Conservation (phyloP, 192 early-diverging fungal species). For the Coemansia aciculifera region DNA sequence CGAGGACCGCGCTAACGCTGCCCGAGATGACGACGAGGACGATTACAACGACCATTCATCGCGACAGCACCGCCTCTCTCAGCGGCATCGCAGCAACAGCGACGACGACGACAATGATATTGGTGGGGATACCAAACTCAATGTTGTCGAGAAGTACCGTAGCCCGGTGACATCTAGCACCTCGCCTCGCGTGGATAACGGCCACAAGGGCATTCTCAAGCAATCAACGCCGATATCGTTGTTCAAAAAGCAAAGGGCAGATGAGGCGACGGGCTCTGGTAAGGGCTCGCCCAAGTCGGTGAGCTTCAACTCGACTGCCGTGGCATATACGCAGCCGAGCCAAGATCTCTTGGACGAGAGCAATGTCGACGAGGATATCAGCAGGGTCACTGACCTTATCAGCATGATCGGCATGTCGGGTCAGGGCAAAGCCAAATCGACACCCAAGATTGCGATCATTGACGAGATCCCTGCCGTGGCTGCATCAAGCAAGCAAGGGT, state of each 20-base stretch:
- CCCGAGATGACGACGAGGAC: slow-evolving; percentile 50
- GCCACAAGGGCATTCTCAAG: slow-evolving; percentile 36
- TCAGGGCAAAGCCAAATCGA: background rate
- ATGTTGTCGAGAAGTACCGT: slow-evolving; percentile 15
- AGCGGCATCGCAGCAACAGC: background rate
- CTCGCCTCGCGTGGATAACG: background rate
- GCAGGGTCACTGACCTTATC: slow-evolving; percentile 13
- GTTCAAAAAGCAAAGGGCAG: slow-evolving; percentile 3
- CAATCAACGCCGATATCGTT: background rate
- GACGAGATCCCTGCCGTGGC: background rate
- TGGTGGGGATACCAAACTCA: slow-evolving; percentile 9
- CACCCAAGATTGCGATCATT: slow-evolving; percentile 6
- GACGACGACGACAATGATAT: background rate
- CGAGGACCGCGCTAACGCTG: slow-evolving; percentile 40
- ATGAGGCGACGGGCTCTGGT: background rate
- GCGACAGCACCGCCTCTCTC: background rate
- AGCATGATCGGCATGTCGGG: slow-evolving; percentile 8
- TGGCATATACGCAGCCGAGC: slow-evolving; percentile 9
- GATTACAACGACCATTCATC: slow-evolving; percentile 31
- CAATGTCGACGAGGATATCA: slow-evolving; percentile 23
- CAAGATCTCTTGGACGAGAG: slow-evolving; percentile 24
- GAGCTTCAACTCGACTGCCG: slow-evolving; percentile 20
- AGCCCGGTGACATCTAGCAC: background rate
- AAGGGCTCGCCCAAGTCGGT: slow-evolving; percentile 21
- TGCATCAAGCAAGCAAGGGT: background rate